Conservation (phyloP, 139 green algal genomes). For the Chlamydomonas schloesseri region DNA sequence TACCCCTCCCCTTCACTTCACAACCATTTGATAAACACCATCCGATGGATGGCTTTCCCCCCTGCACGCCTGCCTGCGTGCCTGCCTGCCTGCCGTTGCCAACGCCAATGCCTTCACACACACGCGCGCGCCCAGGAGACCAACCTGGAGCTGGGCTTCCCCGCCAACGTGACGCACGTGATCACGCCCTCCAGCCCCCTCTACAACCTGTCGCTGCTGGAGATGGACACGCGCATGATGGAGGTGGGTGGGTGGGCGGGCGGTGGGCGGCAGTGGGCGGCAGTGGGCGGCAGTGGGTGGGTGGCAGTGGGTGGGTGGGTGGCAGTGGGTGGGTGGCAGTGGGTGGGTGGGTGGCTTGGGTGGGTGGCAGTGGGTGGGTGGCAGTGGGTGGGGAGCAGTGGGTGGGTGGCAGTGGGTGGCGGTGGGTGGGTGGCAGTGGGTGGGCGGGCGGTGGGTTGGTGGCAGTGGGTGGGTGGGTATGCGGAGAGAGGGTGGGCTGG, state of each 20-base stretch:
- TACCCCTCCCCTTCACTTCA: no score
- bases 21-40: no score
- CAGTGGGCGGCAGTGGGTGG: neutral
- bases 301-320: no score
- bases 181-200: slow-evolving; percentile 60
- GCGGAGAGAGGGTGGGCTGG: no score
- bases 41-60: no score
- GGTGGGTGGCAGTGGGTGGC: no score
- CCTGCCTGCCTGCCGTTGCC: no score
- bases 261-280: neutral
- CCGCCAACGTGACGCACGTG: slow-evolving; percentile 67
- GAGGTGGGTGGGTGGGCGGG: slow-evolving; percentile 45
- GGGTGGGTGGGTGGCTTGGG: no score
- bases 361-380: no score
- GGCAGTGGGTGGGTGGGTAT: neutral
- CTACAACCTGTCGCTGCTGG: slow-evolving; percentile 67
- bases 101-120: neutral
- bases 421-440: neutral
- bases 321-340: no score
- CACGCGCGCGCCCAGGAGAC: slow-evolving; percentile 55
- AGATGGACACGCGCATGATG: slow-evolving; percentile 77
- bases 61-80: no score
- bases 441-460: neutral
- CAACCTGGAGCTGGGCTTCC: slow-evolving; percentile 70
- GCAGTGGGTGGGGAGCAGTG: neutral